Evolutionary conservation across 257 asterid genomes (phyloP).

Genomic region (Capsicum baccatum): DNA sequence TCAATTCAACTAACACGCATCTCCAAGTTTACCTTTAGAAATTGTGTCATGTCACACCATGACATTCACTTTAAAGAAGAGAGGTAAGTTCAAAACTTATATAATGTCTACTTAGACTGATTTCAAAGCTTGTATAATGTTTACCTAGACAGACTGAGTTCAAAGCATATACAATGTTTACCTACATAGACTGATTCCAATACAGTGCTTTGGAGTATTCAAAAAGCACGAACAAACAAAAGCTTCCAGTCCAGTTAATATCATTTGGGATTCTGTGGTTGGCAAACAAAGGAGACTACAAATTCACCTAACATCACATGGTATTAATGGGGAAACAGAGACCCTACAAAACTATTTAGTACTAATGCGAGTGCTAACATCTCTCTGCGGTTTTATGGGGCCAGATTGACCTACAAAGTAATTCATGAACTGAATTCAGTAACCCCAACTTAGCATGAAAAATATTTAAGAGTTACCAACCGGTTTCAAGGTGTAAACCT

Average conservation of each 20-base stretch:
- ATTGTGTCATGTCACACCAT: neutral
- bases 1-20: neutral
- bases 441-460: neutral
- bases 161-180: too few species aligned
- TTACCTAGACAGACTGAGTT: neutral
- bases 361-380: neutral
- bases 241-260: neutral
- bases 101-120: neutral
- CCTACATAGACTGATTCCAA: neutral
- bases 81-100: neutral
- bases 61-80: neutral
- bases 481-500: conserved; percentile 2
- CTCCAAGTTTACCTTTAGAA: neutral
- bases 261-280: conserved; percentile 8
- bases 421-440: neutral
- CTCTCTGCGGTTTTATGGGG: neutral
- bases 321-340: conserved; percentile 7
- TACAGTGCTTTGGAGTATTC: neutral
- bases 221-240: neutral
- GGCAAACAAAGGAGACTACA: conserved; percentile 24
- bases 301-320: conserved; percentile 18
- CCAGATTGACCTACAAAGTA: conserved; percentile 10
- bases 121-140: neutral
- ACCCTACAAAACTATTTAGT: conserved; percentile 5
- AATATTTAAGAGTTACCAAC: neutral